Evolutionary conservation across 2,329 filamentous ascomycete species (phyloP), one percentile per base, ranked within the genome.

Genomic region (Geoglossum cookeanum): DNA sequence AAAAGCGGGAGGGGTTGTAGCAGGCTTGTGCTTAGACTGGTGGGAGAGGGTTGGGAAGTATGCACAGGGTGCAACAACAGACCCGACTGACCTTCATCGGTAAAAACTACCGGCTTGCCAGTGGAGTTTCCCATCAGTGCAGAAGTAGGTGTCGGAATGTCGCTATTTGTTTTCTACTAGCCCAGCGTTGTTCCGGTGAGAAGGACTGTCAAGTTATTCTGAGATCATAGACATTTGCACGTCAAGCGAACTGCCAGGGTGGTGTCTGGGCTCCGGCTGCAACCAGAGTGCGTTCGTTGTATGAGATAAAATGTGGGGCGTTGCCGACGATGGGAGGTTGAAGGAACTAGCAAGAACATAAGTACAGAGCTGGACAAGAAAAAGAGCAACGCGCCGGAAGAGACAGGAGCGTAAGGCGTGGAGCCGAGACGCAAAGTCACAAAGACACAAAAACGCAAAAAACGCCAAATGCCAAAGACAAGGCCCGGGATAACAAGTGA

Each of bases 81-180:
- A 13, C 33, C 56, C 60, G 33, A 74, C 81, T 67, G 75, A 94
- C 89, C 87, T 84, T 95, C 87, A 74, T 94, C 90, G 73, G 85
- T 87, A 73, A 90, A 84, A 70, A 89, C 84, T 74, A 94, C 81
- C 71, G 87, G 87, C 72, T 96, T 96, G 72, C 90, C 90, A 72
- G 91, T 89, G 69, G 84, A 85, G 74, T 97, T 96, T 69, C 91
- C 91, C 91, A 97, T 97, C 67, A 33, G 48, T 13, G 48, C 6
- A 32, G 9, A 27, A 27, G 22, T 13, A 13, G 11, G 13, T 39
- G 37, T 44, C 9, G 17, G 9, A 30, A 13, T 55, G 52, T 9
- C 8, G 47, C 22, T 22, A 49, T 49, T n/a, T 11, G 29, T 4
- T 22, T n/a, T 15, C 11, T 27, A 33, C 5, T 52, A 9, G 48